These are phyloP conservation scores for Collybiopsis luxurians DNA, from an alignment of 768 basidiomycete genomes.

Conservation along the genomic window DNA sequence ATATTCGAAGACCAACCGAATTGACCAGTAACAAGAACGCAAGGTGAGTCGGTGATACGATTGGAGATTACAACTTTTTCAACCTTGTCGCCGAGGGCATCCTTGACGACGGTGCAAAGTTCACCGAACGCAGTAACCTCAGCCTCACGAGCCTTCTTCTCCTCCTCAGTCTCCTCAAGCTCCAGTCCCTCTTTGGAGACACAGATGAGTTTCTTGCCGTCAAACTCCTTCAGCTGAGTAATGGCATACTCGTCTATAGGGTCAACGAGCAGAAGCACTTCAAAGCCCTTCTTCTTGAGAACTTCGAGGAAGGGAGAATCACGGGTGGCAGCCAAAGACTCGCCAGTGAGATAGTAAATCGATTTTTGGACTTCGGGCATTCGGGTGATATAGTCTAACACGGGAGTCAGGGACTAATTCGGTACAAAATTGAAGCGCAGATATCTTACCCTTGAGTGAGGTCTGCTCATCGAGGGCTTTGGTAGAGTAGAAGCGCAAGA, in stretches of 20 bases:
- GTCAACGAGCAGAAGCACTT: slow-evolving; percentile 95
- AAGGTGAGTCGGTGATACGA: slow-evolving; percentile 96
- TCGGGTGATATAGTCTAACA: slow-evolving; percentile 93
- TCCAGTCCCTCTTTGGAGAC: slow-evolving; percentile 99
- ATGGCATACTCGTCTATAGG: slow-evolving; percentile 99
- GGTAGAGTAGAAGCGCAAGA: slow-evolving; percentile 97
- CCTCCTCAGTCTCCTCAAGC: slow-evolving; percentile 98
- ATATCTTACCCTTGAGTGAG: slow-evolving; percentile 79
- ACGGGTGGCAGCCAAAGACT: slow-evolving; percentile 85
- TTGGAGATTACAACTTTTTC: slow-evolving; percentile 99
- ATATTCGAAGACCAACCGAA: slow-evolving; percentile 99
- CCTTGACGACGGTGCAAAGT: slow-evolving; percentile 94
- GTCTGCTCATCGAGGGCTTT: slow-evolving; percentile 88
- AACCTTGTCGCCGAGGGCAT: slow-evolving; percentile 97
- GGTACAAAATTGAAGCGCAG: not conserved
- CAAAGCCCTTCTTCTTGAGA: slow-evolving; percentile 99
- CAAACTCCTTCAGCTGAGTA: slow-evolving; percentile 99
- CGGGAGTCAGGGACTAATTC: slow-evolving; percentile 1
- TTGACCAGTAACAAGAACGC: slow-evolving; percentile 96
- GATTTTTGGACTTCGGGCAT: slow-evolving; percentile 99
- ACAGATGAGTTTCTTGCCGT: slow-evolving; percentile 94
- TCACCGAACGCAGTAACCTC: slow-evolving; percentile 82
- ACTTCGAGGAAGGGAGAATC: slow-evolving; percentile 99
- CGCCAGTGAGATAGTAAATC: slow-evolving; percentile 99
- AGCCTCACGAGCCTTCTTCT: slow-evolving; percentile 88